Evolutionary conservation across 2,329 filamentous ascomycete species (phyloP).

Genomic region (Penicillium sp.): DNA sequence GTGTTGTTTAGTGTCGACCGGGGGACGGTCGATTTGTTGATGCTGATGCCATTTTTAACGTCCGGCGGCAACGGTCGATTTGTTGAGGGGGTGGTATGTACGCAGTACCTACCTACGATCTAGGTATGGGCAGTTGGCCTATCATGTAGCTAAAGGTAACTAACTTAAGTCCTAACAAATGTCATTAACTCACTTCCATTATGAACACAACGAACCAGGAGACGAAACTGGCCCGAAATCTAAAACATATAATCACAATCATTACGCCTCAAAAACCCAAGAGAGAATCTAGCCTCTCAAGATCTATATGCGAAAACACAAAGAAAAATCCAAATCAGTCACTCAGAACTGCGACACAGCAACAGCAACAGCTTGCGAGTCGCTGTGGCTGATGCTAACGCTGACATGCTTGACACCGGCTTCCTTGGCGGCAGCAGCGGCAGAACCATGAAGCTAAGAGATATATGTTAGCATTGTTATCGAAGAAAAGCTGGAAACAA

Average conservation of each 20-base stretch:
- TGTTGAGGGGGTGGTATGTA: too few species aligned
- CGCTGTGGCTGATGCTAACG: slow-evolving; percentile 94
- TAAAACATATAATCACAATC: slow-evolving; percentile 28
- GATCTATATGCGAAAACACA: slow-evolving; percentile 16
- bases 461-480: slow-evolving; percentile 23
- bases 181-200: slow-evolving; percentile 28
- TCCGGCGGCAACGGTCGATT: too few species aligned
- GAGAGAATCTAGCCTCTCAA: slow-evolving; percentile 1
- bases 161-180: slow-evolving; percentile 20
- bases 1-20: too few species aligned
- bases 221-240: slow-evolving; percentile 23
- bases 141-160: too few species aligned
- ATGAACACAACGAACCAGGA: slow-evolving; percentile 28
- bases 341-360: slow-evolving; percentile 72
- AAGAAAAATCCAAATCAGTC: slow-evolving; percentile 11
- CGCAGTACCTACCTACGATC: too few species aligned
- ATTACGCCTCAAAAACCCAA: slow-evolving; percentile 24
- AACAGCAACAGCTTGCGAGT: slow-evolving; percentile 89
- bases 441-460: slow-evolving; percentile 75
- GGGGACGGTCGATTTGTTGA: too few species aligned
- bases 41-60: too few species aligned
- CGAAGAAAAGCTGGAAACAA: not conserved
- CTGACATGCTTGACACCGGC: slow-evolving; percentile 83
- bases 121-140: too few species aligned
- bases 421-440: slow-evolving; percentile 75